Base-by-base conservation (phyloP, 495 filamentous ascomycete species). In the Pseudevernia furfuracea region DNA sequence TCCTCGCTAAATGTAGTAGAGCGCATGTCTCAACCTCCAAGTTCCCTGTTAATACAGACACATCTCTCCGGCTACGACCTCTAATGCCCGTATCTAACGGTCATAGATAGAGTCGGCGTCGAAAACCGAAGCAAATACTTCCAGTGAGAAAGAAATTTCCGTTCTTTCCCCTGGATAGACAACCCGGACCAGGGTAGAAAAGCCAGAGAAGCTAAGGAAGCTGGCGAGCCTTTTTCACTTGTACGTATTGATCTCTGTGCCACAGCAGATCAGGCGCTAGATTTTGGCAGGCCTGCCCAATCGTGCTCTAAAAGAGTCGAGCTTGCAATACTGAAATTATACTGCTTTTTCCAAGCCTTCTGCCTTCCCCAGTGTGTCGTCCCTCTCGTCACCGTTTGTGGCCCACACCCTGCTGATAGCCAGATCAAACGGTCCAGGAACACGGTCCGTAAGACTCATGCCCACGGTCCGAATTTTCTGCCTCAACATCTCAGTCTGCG, bases 331-430 rank as follows among this genome's bases (percentile, higher is more conserved):
- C 25, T 46, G 12, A 11, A 36, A 6, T 30, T 61, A 23, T 30
- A 36, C 3, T 44, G 48, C n/a, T 34, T 49, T 38, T 5, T 61
- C 64, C 46, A 23, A 10, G 23, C 4, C 43, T 52, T 21, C 61
- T 41, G 19, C 25, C 19, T 48, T 17, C 41, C 12, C 37, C 12
- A n/a, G 11, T 76, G 75, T 61, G 74, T 76, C 55, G 74, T 75
- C 56, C 71, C 37, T 36, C 12, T 59, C 59, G 17, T 58, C 63
- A 81, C 75, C 64, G 67, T 82, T 80, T 9, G 81, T 80, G 1
- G 80, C 92, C 92, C 93, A 97, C 32, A 98, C 86, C 64, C 84
- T 77, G 70, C 91, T 88, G 60, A 97, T 86, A 52, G 82, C 85
- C 43, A 97, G 78, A 72, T 96, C 87, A 73, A 89, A 97, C 3